These are phyloP conservation scores for Durio zibethinus DNA, from an alignment of 345 rosid genomes.

Conservation along the genomic window DNA sequence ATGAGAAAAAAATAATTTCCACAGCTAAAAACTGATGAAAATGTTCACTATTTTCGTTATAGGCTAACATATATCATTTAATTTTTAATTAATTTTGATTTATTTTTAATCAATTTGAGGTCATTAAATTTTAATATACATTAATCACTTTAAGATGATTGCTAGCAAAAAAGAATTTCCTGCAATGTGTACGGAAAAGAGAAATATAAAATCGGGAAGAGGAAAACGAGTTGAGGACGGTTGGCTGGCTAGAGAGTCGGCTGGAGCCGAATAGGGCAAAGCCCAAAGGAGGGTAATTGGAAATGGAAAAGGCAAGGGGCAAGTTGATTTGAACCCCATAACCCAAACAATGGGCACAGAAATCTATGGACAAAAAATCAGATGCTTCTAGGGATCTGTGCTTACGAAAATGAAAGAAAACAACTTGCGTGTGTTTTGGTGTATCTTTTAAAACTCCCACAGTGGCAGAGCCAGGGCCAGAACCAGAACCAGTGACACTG, in stretches of 20 bases:
- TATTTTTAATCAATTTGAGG: too few relatives aligned
- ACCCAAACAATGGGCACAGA: conserved; percentile 27
- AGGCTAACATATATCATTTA: too few relatives aligned
- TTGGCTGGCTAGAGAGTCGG: background rate
- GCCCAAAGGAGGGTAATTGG: background rate
- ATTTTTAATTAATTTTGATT: too few relatives aligned
- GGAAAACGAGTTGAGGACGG: background rate
- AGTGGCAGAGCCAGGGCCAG: background rate
- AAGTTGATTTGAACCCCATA: conserved; percentile 15
- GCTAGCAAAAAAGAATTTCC: too few relatives aligned
- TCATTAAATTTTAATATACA: too few relatives aligned
- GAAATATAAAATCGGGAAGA: background rate
- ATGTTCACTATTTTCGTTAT: too few relatives aligned
- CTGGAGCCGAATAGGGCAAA: background rate
- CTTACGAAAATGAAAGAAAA: background rate
- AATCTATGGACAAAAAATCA: conserved; percentile 19
- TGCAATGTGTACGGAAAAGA: too few relatives aligned
- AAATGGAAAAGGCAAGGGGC: background rate
- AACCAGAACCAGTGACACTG: too few relatives aligned
- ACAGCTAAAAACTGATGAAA: too few relatives aligned
- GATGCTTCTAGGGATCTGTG: conserved; percentile 36
- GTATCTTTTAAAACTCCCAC: background rate
- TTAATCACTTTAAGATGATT: too few relatives aligned
- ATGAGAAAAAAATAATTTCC: too few relatives aligned
- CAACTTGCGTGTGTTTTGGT: background rate